These are phyloP conservation scores for Blastocrithidia nonstop DNA, from an alignment of 208 protist species.

Conservation along the genomic window DNA sequence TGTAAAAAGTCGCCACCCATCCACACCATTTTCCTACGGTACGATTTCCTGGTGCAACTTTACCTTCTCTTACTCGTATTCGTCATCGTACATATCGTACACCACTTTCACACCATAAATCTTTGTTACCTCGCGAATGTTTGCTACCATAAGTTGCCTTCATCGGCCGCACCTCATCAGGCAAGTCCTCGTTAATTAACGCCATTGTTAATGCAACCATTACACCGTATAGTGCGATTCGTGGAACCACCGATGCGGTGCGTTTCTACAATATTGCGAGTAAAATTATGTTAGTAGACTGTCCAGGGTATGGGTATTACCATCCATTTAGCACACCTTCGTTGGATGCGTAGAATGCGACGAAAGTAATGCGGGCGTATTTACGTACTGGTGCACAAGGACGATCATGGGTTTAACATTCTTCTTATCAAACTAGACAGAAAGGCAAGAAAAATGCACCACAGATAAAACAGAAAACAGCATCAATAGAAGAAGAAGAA, in stretches of 20 bases:
- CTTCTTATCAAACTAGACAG: neutral
- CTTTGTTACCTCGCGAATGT: no score
- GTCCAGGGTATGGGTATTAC: slow-evolving; percentile 78
- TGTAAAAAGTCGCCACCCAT: slow-evolving; percentile 30
- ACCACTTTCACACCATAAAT: no score
- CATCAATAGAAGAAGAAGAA: neutral
- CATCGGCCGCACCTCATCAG: slow-evolving; percentile 70
- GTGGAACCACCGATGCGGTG: slow-evolving; percentile 60
- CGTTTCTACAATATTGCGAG: slow-evolving; percentile 69
- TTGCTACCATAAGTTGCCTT: slow-evolving; percentile 73
- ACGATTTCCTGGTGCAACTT: neutral
- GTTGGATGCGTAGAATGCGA: slow-evolving; percentile 53
- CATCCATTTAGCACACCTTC: slow-evolving; percentile 41
- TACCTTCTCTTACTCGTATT: no score
- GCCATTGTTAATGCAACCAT: slow-evolving; percentile 72
- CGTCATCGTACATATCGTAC: no score
- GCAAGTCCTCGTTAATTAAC: slow-evolving; percentile 81
- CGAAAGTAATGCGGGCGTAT: slow-evolving; percentile 56
- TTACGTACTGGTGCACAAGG: slow-evolving; percentile 11
- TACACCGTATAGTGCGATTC: slow-evolving; percentile 67
- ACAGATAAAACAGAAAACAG: neutral
- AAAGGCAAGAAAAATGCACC: neutral
- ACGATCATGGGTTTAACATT: neutral
- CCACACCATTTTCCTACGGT: slow-evolving; percentile 50
- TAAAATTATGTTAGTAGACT: slow-evolving; percentile 62